Conservation (phyloP, 352 stramenopile genomes). For the Globisporangium echinulatum region DNA sequence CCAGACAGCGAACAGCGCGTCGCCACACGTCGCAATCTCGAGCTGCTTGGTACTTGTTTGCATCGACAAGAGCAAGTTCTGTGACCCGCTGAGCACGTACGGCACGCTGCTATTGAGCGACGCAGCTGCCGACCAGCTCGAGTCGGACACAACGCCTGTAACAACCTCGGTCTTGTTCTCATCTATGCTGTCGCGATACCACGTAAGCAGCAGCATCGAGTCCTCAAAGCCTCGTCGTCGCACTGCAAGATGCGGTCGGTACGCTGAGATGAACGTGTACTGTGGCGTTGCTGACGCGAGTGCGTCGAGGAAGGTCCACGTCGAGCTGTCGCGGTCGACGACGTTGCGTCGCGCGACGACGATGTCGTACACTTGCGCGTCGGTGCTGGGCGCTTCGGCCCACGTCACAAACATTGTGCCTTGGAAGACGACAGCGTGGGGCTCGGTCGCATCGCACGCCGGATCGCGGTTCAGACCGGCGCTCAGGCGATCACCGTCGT, state of each 20-base stretch:
- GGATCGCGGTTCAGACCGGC: conserved; percentile 47
- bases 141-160: conserved; percentile 27
- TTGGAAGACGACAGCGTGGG: conserved; percentile 35
- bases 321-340: conserved; percentile 43
- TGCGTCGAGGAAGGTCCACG: conserved; percentile 42
- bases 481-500: conserved; percentile 43
- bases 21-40: conserved; percentile 11
- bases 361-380: conserved; percentile 33
- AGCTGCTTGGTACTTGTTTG: conserved; percentile 2
- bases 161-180: conserved; percentile 42
- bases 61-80: background rate
- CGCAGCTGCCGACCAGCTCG: conserved; percentile 31
- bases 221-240: conserved; percentile 48
- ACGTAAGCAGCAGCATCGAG: conserved; percentile 35
- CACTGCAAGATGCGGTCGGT: conserved; percentile 36
- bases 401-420: conserved; percentile 56
- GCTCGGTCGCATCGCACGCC: conserved; percentile 34
- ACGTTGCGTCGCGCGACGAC: conserved; percentile 42
- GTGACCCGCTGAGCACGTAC: conserved; percentile 1
- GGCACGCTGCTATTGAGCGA: conserved; percentile 21
- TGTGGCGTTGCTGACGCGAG: conserved; percentile 17
- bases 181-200: conserved; percentile 38
- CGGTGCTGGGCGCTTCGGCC: conserved; percentile 27
- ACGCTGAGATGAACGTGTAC: conserved; percentile 36
- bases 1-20: conserved; percentile 16